phyloP scores from a whole-genome alignment of 306 rosid genomes.

The Ammopiptanthus mongolicus region DNA sequence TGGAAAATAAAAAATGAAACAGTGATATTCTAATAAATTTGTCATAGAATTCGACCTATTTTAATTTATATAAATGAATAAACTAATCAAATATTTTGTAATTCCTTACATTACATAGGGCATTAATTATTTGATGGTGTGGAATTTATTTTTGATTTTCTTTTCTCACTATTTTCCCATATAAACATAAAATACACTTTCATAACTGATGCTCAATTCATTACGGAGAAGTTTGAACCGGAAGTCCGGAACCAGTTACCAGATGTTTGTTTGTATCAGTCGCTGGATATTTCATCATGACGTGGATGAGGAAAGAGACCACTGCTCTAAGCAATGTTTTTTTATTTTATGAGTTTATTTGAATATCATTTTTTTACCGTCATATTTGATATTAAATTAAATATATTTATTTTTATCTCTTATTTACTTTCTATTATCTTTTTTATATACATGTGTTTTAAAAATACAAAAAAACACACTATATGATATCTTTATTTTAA shows the following conservation, averaged over 20 bases:
- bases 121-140: slow-evolving; percentile 2
- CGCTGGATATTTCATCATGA: slow-evolving; percentile 18
- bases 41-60: too few relatives aligned
- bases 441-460: too few relatives aligned
- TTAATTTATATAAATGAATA: background rate
- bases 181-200: background rate
- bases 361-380: too few relatives aligned
- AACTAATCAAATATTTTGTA: background rate
- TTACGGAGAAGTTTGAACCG: background rate
- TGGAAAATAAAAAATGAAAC: too few relatives aligned
- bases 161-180: background rate
- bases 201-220: background rate
- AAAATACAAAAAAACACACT: too few relatives aligned
- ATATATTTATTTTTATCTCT: too few relatives aligned
- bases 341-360: too few relatives aligned
- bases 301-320: slow-evolving; percentile 37
- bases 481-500: too few relatives aligned
- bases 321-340: background rate
- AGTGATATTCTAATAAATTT: too few relatives aligned
- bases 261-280: slow-evolving; percentile 19
- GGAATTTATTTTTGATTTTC: background rate
- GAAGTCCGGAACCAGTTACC: slow-evolving; percentile 25
- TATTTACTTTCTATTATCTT: too few relatives aligned
- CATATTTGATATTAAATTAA: too few relatives aligned
- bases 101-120: background rate